Evolutionary conservation across 2,329 filamentous ascomycete species (phyloP), one percentile per base, ranked within the genome.

Genomic region (Colletotrichum sp.): DNA sequence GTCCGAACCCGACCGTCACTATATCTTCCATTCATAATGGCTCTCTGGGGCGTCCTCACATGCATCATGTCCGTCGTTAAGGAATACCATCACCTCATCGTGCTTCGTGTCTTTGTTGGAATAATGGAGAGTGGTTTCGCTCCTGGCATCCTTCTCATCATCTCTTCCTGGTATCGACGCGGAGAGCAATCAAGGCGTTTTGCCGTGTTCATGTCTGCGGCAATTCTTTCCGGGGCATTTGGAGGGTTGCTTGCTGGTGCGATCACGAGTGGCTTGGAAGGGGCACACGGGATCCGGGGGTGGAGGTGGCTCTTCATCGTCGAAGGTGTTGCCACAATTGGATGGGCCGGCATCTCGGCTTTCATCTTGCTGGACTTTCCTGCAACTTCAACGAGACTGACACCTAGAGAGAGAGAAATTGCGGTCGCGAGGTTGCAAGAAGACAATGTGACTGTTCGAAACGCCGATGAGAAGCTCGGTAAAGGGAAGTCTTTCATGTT

Each of bases 171-270:
- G 93, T 95, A 94, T 72, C 82, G 83, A 72, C 78, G 78, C n/a
- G 77, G 77, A 4, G 83, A 84, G 68, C 81, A 83, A 77, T 78
- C 77, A 16, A 82, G 78, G 67, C 80, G 83, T 30, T 83, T 83
- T 38, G 93, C 93, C 6, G 91, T 94, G n/a, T 94, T 94, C 86
- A 95, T 95, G 84, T 93, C 92, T 1, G 92, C 93, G 0, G 93
- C 93, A 2, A 93, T 93, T 0, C 85, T 94, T 0, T 92, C 93
- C 0, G 93, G 93, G 1, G 93, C 90, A 0, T 93, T 93, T 75
- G 92, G 91, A 79, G 92, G 92, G 12, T 85, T 93, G 6, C 86
- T 93, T 13, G 91, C 92, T 1, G 91, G 90, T 3, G 90, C 89
- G 1, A 93, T 93, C 73, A 88, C 87, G 2, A 84, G 89, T n/a